A percentile compares a stretch with the other conserved stretches of the same genome.
Evolutionary conservation across 1,139 yeast genomes (phyloP).

Genomic region (Yamadazyma sp.): DNA sequence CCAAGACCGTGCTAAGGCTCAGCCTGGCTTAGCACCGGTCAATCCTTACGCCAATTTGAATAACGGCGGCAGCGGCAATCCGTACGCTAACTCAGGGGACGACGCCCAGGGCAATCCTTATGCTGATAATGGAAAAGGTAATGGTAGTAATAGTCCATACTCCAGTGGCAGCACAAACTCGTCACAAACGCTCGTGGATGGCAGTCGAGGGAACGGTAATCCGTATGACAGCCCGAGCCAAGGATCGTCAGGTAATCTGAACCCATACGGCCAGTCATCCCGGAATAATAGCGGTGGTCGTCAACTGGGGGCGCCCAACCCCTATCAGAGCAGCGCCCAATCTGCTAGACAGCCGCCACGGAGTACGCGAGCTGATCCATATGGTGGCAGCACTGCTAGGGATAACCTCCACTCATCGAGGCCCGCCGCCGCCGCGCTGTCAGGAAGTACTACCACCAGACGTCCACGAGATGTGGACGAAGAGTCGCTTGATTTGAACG

Average conservation of each 20-base stretch:
- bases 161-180: conserved; percentile 1
- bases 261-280: background rate
- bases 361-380: conserved; percentile 1
- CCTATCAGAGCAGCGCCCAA: background rate
- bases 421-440: background rate
- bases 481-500: conserved; percentile 44
- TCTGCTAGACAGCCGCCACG: background rate
- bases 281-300: background rate
- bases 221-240: background rate
- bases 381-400: conserved; percentile 2
- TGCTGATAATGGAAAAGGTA: background rate
- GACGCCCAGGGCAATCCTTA: background rate
- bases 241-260: too few species aligned
- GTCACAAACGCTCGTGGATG: background rate
- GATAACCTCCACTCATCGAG: conserved; percentile 1
- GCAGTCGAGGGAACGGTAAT: background rate
- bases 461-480: conserved; percentile 19
- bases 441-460: conserved; percentile 5
- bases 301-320: background rate
- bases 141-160: background rate
- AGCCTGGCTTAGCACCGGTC: conserved; percentile 49
- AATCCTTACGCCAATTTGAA: conserved; percentile 45
- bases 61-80: conserved; percentile 22
- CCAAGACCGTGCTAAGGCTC: conserved; percentile 40
- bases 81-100: conserved; percentile 21